These are phyloP conservation scores for Chimonanthus praecox DNA, from an alignment of 164 flowering plant species.

Conservation along the genomic window DNA sequence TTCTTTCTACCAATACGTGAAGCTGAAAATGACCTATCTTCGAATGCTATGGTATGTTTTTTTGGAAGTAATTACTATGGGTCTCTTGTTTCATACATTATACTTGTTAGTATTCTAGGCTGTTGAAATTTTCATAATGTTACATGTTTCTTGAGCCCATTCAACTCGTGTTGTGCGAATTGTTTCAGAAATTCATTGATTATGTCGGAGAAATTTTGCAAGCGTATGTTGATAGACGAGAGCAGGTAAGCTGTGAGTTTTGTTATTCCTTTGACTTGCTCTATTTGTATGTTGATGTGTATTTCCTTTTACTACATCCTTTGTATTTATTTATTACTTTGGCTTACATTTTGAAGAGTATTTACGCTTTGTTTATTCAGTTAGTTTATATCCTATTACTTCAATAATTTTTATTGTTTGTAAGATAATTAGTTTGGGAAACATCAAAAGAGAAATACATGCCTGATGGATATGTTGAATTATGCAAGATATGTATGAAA, in stretches of 20 bases:
- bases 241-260: conserved; percentile 60
- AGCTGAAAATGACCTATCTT: conserved; percentile 86
- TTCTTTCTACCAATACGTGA: conserved; percentile 89
- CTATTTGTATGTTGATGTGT: no score
- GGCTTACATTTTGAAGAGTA: no score
- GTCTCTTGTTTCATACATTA: not conserved
- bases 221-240: conserved; percentile 91
- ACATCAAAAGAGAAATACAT: no score
- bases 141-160: not conserved
- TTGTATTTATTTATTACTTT: no score
- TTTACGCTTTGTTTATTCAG: no score
- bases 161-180: conserved; percentile 5
- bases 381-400: no score
- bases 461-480: no score
- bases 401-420: no score
- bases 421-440: no score
- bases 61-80: not conserved
- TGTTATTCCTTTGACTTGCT: not conserved
- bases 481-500: no score
- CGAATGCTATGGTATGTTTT: conserved; percentile 77
- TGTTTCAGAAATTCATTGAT: conserved; percentile 87
- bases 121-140: not conserved
- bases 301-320: no score
- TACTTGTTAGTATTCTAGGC: not conserved
- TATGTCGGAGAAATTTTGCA: conserved; percentile 85